These are phyloP conservation scores for Daedaleopsis nitida DNA, from an alignment of 768 basidiomycete genomes.

Conservation along the genomic window DNA sequence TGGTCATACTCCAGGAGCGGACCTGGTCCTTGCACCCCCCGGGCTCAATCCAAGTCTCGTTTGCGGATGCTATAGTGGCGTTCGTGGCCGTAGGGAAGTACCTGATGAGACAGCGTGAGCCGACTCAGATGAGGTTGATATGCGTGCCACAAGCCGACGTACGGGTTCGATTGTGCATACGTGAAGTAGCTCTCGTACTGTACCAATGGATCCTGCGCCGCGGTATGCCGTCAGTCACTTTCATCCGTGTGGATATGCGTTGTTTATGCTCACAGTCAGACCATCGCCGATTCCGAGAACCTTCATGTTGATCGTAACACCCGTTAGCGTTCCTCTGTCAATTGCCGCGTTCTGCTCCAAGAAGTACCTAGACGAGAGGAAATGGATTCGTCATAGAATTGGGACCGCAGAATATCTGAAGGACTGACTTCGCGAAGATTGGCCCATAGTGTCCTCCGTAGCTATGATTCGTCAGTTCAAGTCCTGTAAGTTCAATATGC, in stretches of 20 bases:
- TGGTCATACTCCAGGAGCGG: conserved; percentile 31
- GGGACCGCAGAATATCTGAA: neutral
- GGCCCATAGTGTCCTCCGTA: conserved; percentile 45
- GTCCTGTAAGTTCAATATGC: neutral
- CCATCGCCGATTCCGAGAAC: conserved; percentile 65
- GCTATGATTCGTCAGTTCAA: neutral
- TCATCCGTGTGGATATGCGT: neutral
- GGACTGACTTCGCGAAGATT: conserved; percentile 32
- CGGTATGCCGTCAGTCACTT: conserved; percentile 14
- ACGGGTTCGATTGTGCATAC: conserved; percentile 55
- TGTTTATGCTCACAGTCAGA: conserved; percentile 47
- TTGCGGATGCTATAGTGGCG: conserved; percentile 42
- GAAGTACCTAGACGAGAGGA: conserved; percentile 41
- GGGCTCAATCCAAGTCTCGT: conserved; percentile 43
- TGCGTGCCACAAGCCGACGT: neutral
- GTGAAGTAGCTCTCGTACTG: conserved; percentile 61
- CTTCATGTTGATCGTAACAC: conserved; percentile 55
- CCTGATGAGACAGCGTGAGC: conserved; percentile 1
- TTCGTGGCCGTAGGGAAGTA: conserved; percentile 55
- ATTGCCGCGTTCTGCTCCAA: conserved; percentile 60
- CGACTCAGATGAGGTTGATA: neutral
- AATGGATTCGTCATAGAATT: neutral
- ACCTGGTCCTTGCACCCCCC: conserved; percentile 52
- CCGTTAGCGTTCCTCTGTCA: conserved; percentile 42
- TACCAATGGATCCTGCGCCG: conserved; percentile 32